Conservation (phyloP, 352 stramenopile species). For the Phytophthora chlamydospora region DNA sequence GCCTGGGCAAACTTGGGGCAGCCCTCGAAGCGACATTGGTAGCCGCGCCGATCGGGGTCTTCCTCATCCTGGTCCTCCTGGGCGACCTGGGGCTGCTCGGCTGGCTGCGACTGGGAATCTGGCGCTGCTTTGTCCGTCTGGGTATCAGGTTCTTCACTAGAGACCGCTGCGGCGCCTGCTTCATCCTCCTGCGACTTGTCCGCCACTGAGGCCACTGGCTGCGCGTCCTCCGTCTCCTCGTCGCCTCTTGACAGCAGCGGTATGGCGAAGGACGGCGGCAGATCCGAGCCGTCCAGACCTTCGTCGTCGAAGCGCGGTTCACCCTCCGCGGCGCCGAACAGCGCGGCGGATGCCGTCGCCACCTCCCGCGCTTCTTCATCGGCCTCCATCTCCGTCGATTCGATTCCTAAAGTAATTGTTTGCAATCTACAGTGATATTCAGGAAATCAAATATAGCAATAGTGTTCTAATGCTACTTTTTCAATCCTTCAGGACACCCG, state of each 20-base stretch:
- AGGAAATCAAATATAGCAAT: slow-evolving; percentile 6
- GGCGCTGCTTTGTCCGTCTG: not conserved
- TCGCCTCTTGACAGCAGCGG: slow-evolving; percentile 37
- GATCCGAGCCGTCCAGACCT: slow-evolving; percentile 48
- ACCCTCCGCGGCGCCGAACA: slow-evolving; percentile 50
- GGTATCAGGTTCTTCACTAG: not conserved
- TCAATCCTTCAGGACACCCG: not conserved
- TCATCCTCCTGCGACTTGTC: slow-evolving; percentile 3
- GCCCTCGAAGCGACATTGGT: slow-evolving; percentile 53
- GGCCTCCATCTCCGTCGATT: slow-evolving; percentile 22
- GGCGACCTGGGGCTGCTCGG: not conserved
- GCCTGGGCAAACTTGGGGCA: slow-evolving; percentile 71
- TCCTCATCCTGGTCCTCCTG: not conserved
- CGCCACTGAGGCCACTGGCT: not conserved
- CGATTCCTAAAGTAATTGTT: not conserved
- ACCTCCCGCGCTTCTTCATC: slow-evolving; percentile 59
- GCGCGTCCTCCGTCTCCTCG: slow-evolving; percentile 22
- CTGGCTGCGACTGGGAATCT: not conserved
- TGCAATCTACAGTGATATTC: slow-evolving; percentile 2
- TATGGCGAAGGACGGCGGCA: slow-evolving; percentile 56
- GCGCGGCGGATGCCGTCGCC: slow-evolving; percentile 48
- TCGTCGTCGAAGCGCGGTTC: slow-evolving; percentile 63
- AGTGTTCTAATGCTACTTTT: slow-evolving; percentile 2
- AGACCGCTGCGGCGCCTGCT: not conserved
- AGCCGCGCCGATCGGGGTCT: slow-evolving; percentile 22